phyloP scores from a whole-genome alignment of 2,329 filamentous ascomycete genomes.

The Aspergillus floridensis region DNA sequence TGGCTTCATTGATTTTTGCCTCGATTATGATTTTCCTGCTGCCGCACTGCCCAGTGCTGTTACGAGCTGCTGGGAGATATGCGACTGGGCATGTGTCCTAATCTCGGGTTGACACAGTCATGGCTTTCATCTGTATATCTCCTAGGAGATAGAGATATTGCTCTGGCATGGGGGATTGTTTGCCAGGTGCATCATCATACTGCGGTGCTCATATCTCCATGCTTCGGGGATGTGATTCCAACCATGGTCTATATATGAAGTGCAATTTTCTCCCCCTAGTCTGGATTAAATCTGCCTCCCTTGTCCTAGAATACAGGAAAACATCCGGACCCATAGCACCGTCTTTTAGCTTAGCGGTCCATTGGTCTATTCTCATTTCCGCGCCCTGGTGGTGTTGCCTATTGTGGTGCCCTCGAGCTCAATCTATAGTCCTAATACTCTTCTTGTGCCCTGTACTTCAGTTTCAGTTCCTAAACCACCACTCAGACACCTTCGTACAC shows the following conservation, averaged over 20 bases:
- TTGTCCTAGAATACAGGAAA: not conserved
- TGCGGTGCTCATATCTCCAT: not conserved
- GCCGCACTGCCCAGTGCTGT: not conserved
- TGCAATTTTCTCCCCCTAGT: not conserved
- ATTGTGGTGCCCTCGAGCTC: not conserved
- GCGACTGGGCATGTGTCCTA: not conserved
- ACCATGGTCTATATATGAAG: conserved; percentile 4
- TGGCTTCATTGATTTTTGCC: not conserved
- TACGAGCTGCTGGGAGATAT: not conserved
- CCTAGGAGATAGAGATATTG: conserved; percentile 3
- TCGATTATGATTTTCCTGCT: conserved; percentile 1
- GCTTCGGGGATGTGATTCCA: not conserved
- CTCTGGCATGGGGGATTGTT: not conserved
- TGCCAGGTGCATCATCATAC: not conserved
- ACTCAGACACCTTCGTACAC: not conserved
- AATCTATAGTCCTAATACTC: not conserved
- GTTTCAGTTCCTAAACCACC: not conserved
- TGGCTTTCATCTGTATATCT: not conserved
- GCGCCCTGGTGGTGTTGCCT: conserved; percentile 3
- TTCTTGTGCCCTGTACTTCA: not conserved
- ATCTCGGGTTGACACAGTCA: not conserved
- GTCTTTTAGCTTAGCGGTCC: not conserved
- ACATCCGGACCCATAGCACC: not conserved
- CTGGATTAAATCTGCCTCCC: not conserved
- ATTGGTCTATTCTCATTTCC: not conserved